Base-by-base conservation (phyloP, 169 alveolate species). In the Amoebophrya sp. region DNA sequence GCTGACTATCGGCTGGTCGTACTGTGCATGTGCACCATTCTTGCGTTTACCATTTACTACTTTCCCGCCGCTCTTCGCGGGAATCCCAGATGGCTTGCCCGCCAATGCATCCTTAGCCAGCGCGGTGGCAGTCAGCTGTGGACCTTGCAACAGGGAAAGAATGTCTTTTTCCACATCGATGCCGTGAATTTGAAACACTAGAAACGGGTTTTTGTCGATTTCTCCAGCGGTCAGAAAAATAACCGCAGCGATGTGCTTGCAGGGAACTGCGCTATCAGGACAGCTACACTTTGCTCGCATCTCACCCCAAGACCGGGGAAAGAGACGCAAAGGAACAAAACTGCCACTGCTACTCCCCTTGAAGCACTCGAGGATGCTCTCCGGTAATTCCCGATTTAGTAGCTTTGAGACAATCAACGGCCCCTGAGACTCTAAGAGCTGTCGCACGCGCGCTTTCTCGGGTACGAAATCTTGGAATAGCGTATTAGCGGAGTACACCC, bases 231-330 rank as follows among this genome's bases (percentile, higher is more conserved):
- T 65, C 83, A 65, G 83, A 18, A 65, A 65, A 6, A 65, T 6
- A 10, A 65, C 83, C 39, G 83, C 83, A 29, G 83, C 83, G 2
- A 65, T 65, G 83, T 65, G 83, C 83, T 65, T 65, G 83, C 83
- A 65, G 36, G 83, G 83, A 6, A 65, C 83, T 1, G 83, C 83
- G 33, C 33, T 6, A 36, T 65, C 83, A 29, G 83, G 83, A 36
- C 83, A 65, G 36, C 36, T 12, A 36, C 83, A 65, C 83, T 10
- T 65, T 36, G 83, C 83, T 36, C 39, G 18, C 33, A 65, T 36
- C 39, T 65, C 33, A 18, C 36, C 33, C 83, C 83, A 65, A 29
- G 83, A 65, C 33, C 33, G 26, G 10, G 83, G 83, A 18, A 65
- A 65, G 0, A 65, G 2, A 1, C 2, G 83, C 36, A 65, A 18